A percentile compares a stretch with the other conserved stretches of the same genome.
Evolutionary conservation across 768 basidiomycete species (phyloP).

Genomic region (Cystofilobasidium macerans): DNA sequence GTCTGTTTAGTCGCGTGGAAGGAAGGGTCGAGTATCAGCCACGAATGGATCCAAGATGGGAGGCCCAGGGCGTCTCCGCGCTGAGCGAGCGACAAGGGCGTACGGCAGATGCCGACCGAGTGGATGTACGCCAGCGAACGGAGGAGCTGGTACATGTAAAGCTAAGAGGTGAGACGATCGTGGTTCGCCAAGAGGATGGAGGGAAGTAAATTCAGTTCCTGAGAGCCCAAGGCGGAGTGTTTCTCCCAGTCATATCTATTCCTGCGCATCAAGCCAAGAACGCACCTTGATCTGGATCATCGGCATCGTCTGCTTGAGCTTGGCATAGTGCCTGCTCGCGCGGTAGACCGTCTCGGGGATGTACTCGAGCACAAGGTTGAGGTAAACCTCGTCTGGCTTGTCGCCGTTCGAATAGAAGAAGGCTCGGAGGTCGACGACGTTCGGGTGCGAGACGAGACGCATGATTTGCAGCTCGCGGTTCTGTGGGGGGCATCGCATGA

Average conservation of each 20-base stretch:
- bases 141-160: conserved; percentile 55
- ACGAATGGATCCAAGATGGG: background rate
- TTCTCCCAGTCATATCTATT: too few relatives aligned
- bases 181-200: background rate
- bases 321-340: conserved; percentile 95
- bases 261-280: too few relatives aligned
- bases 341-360: conserved; percentile 99
- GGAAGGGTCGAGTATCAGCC: background rate
- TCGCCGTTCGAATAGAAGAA: conserved; percentile 99
- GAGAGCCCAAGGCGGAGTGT: too few relatives aligned
- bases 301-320: conserved; percentile 99
- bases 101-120: conserved; percentile 88
- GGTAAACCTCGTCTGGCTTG: conserved; percentile 99
- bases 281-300: conserved; percentile 84
- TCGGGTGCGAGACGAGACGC: conserved; percentile 90
- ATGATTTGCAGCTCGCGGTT: conserved; percentile 99
- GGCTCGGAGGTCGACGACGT: conserved; percentile 91
- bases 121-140: conserved; percentile 99
- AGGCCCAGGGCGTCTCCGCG: too few relatives aligned
- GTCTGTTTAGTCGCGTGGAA: conserved; percentile 37
- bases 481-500: conserved; percentile 46
- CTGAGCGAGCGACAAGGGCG: background rate
- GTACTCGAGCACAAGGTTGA: conserved; percentile 98
- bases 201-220: too few relatives aligned
- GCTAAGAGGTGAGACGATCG: background rate